Base-by-base conservation (phyloP, 192 early-diverging fungal species). In the Backusella australiensis region DNA sequence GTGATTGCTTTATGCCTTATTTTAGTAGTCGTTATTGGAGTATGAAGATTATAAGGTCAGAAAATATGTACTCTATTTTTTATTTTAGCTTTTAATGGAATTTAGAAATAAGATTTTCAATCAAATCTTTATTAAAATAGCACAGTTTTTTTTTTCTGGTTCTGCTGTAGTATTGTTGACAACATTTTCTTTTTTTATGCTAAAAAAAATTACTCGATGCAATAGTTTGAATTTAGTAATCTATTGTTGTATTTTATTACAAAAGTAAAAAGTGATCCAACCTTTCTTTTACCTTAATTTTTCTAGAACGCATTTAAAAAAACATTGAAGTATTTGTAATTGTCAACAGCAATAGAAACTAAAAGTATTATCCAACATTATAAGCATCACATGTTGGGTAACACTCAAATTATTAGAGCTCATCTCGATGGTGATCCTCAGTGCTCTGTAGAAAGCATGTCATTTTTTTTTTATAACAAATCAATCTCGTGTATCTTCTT, bases 131-230 rank as follows among this genome's bases (percentile, higher is more conserved):
- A 26, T 26, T 59, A 26, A 59, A 59, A 59, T 59, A 26, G 56
- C 23, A 3, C 23, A 59, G 23, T 59, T 29, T 63, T 21, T 53
- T 53, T 29, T 63, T 21, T 59, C 23, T 59, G 23, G 21, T 56
- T 56, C 23, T 56, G 6, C 6, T n/a, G 53, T 56, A 23, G 53
- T 9, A 63, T 63, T 26, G 12, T 63, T 63, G 56, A 63, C 53
- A 56, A 56, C 21, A 63, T 63, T 63, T 63, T 63, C 56, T 59
- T 59, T 63, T 63, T 63, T 63, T 63, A 63, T 63, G 26, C 21
- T 63, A 63, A 63, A 26, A 29, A 59, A 63, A 26, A 63, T 29
- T 8, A 63, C 23, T 63, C n/a, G 56, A 63, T 29, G 29, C 29
- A 63, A 29, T 63, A 1, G 12, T 12, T 63, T 63, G 23, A 26